These are phyloP conservation scores for Trypanosomatidae sp. DNA, from an alignment of 208 protist species.

Conservation along the genomic window DNA sequence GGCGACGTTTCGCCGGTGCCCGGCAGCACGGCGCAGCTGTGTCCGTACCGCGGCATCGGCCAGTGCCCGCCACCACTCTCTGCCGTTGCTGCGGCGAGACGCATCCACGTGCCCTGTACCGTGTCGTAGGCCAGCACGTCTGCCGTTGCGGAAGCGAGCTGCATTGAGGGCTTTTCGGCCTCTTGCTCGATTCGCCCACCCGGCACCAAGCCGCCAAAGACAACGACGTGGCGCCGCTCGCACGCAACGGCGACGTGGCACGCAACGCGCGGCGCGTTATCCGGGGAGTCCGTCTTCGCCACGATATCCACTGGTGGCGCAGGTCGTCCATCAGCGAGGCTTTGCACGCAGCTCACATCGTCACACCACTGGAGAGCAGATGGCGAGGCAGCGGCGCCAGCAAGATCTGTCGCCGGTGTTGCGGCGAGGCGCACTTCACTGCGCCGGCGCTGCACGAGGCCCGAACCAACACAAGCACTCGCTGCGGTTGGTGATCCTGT, in stretches of 20 bases:
- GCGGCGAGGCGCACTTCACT: constrained; percentile 17
- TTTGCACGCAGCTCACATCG: constrained; percentile 14
- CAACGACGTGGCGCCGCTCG: constrained; percentile 28
- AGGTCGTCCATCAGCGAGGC: constrained; percentile 11
- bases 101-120: constrained; percentile 35
- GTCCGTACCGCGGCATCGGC: constrained; percentile 59
- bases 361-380: constrained; percentile 17
- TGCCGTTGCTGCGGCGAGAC: not conserved
- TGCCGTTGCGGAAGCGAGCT: constrained; percentile 24
- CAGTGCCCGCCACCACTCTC: constrained; percentile 16
- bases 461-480: not conserved
- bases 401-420: not conserved
- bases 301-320: constrained; percentile 18
- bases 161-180: too few relatives aligned
- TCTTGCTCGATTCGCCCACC: too few relatives aligned
- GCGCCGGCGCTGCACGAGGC: constrained; percentile 24
- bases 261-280: constrained; percentile 15
- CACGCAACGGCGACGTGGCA: constrained; percentile 51
- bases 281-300: too few relatives aligned
- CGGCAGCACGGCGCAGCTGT: constrained; percentile 37
- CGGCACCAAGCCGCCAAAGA: constrained; percentile 54
- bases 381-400: too few relatives aligned
- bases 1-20: constrained; percentile 29
- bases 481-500: too few relatives aligned
- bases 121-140: constrained; percentile 45